phyloP scores from a whole-genome alignment of 306 rosid species.

The Prinsepia uniflora region DNA sequence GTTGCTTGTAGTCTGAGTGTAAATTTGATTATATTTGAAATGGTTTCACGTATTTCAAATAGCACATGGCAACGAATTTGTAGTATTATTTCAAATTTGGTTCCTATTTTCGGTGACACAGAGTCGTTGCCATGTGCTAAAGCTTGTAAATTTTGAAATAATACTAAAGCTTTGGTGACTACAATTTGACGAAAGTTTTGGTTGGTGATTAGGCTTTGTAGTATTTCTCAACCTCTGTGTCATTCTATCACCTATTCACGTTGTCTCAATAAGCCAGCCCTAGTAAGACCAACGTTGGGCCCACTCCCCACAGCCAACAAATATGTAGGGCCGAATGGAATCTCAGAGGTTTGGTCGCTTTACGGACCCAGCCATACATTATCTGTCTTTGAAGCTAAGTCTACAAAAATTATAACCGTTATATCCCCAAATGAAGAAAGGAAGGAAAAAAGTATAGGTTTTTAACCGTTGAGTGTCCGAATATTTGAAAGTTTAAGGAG shows the following conservation, averaged over 20 bases:
- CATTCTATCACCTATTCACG: neutral
- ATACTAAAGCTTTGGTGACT: neutral
- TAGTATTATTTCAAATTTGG: too few relatives aligned
- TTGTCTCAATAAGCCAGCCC: neutral
- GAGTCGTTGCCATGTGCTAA: too few relatives aligned
- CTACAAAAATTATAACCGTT: constrained; percentile 26
- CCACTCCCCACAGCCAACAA: constrained; percentile 8
- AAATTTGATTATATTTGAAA: neutral
- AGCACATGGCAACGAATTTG: too few relatives aligned
- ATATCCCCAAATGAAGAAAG: constrained; percentile 1
- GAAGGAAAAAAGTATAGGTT: neutral
- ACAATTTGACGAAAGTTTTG: neutral
- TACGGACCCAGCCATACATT: constrained; percentile 6
- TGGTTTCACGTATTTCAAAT: too few relatives aligned
- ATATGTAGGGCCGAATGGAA: neutral
- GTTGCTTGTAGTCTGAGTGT: too few relatives aligned
- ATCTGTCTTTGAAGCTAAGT: constrained; percentile 57
- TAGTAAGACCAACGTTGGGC: neutral
- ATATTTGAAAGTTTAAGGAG: neutral
- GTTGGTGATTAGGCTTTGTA: neutral
- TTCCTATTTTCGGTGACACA: too few relatives aligned
- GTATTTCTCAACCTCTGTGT: neutral
- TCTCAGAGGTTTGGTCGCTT: constrained; percentile 17
- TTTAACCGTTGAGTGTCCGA: constrained; percentile 29
- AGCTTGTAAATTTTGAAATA: too few relatives aligned